Evolutionary conservation across 2,329 filamentous ascomycete species (phyloP).

Genomic region (Trichoderma aggressivum): DNA sequence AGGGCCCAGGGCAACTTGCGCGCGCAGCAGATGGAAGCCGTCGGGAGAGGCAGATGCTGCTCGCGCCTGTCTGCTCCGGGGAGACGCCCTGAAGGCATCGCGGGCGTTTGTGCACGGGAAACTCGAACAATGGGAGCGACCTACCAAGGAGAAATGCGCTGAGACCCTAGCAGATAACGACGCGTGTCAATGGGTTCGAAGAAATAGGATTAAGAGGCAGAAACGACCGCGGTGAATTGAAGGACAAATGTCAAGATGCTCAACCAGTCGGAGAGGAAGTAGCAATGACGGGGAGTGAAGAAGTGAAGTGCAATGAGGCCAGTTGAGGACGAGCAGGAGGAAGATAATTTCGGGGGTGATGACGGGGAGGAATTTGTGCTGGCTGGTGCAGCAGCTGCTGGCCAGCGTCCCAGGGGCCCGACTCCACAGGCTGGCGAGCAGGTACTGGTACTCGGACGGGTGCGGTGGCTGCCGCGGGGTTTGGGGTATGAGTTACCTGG

Average conservation of each 20-base stretch:
- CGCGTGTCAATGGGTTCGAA: constrained; percentile 35
- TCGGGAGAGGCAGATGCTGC: neutral
- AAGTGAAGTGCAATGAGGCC: constrained; percentile 25
- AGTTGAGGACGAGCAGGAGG: constrained; percentile 20
- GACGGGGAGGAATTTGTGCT: constrained; percentile 21
- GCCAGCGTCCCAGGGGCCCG: neutral
- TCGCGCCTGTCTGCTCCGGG: neutral
- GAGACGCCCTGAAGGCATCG: neutral
- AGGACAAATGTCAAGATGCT: constrained; percentile 2
- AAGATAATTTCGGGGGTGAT: constrained; percentile 28
- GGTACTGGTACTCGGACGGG: neutral
- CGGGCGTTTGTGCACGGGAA: neutral
- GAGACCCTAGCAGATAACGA: constrained; percentile 21
- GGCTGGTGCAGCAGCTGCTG: constrained; percentile 12
- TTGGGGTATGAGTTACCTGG: neutral
- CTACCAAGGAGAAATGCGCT: constrained; percentile 17
- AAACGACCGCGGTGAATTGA: constrained; percentile 23
- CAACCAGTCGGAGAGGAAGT: constrained; percentile 31
- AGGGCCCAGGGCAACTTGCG: neutral
- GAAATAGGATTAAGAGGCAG: constrained; percentile 29
- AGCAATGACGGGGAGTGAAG: constrained; percentile 36
- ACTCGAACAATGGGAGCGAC: constrained; percentile 6
- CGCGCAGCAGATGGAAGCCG: neutral
- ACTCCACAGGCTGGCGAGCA: neutral
- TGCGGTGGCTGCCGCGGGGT: neutral